These are phyloP conservation scores for Colletotrichum musae DNA, from an alignment of 2,329 filamentous ascomycete genomes.

Conservation along the genomic window DNA sequence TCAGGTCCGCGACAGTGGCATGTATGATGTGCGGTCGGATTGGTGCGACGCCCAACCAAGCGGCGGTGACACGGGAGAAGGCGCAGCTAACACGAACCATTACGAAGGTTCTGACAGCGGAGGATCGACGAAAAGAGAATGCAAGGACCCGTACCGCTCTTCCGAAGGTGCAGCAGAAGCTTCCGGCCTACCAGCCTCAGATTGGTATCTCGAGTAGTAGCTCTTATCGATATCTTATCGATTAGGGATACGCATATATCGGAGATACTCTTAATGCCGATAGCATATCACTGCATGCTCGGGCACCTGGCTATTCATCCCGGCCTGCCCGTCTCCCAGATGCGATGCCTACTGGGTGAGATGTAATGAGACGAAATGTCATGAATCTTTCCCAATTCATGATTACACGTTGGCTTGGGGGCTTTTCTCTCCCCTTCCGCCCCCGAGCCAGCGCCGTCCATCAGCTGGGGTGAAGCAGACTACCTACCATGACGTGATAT, in stretches of 20 bases:
- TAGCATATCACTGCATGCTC: no score
- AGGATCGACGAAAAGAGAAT: constrained; percentile 33
- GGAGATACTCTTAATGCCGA: no score
- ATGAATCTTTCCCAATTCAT: no score
- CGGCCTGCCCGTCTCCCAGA: no score
- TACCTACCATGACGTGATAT: no score
- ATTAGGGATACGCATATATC: not conserved
- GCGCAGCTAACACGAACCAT: not conserved
- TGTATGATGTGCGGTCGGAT: constrained; percentile 2
- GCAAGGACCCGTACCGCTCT: constrained; percentile 40
- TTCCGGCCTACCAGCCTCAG: not conserved
- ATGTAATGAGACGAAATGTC: no score
- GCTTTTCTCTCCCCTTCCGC: no score
- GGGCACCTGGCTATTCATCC: no score
- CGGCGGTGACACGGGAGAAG: constrained; percentile 33
- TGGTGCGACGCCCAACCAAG: not conserved
- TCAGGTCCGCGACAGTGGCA: not conserved
- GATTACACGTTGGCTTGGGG: no score
- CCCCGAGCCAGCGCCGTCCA: no score
- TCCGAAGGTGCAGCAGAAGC: constrained; percentile 12
- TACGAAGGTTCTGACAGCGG: constrained; percentile 34
- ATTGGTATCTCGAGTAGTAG: constrained; percentile 6
- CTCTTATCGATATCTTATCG: constrained; percentile 8
- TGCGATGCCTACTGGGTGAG: no score
- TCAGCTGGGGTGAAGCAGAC: no score